These are phyloP conservation scores for Krasilnikovozyma curviuscula DNA, from an alignment of 768 basidiomycete species.

Conservation along the genomic window DNA sequence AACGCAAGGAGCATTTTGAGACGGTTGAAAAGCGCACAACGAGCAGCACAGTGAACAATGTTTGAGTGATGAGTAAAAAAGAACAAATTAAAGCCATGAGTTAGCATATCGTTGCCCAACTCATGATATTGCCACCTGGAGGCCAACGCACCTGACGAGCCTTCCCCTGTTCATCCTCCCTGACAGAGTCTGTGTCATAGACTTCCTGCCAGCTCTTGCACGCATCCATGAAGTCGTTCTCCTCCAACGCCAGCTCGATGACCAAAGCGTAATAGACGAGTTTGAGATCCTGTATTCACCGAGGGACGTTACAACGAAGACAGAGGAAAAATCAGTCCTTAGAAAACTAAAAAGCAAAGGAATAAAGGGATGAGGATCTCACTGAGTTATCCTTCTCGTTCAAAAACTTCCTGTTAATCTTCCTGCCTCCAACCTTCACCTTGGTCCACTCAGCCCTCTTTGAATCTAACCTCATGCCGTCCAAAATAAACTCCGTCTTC, in stretches of 20 bases:
- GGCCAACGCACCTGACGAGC: conserved; percentile 23
- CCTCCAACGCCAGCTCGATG: conserved; percentile 80
- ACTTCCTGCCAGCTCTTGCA: conserved; percentile 91
- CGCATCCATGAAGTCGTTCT: conserved; percentile 70
- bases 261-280: conserved; percentile 89
- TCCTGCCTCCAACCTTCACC: conserved; percentile 73
- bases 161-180: conserved; percentile 44
- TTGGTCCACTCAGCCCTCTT: conserved; percentile 60
- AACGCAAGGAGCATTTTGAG: background rate
- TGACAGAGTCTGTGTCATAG: conserved; percentile 91
- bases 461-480: conserved; percentile 71
- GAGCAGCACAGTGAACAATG: background rate
- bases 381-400: conserved; percentile 79
- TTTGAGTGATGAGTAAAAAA: background rate
- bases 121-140: too few relatives aligned
- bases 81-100: background rate
- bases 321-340: background rate
- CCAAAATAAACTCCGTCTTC: conserved; percentile 93
- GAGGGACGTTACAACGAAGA: background rate
- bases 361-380: conserved; percentile 11
- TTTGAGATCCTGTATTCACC: conserved; percentile 58
- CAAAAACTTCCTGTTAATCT: conserved; percentile 82
- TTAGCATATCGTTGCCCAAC: too few relatives aligned
- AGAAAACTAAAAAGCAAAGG: background rate
- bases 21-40: conserved; percentile 6